These are phyloP conservation scores for Exophiala xenobiotica DNA, from an alignment of 2,329 filamentous ascomycete genomes.

Conservation along the genomic window DNA sequence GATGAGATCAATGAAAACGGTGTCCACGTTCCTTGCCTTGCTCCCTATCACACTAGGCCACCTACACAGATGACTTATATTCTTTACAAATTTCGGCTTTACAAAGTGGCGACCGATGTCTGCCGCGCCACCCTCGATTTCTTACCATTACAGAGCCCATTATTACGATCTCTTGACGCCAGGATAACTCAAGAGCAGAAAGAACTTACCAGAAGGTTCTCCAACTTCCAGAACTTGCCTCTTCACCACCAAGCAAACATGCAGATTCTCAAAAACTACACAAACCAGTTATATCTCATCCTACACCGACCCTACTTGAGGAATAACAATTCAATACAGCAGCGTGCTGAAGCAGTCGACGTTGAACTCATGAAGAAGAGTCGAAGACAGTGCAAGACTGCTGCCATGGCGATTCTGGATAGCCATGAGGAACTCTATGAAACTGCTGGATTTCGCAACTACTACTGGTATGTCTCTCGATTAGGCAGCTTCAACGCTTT, in stretches of 20 bases:
- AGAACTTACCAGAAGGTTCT: conserved; percentile 31
- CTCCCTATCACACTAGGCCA: conserved; percentile 4
- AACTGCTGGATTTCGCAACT: conserved; percentile 36
- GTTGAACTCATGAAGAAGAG: conserved; percentile 16
- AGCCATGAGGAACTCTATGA: conserved; percentile 38
- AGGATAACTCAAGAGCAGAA: conserved; percentile 35
- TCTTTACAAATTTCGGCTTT: conserved; percentile 39
- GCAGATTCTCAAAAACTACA: conserved; percentile 43
- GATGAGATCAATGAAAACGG: conserved; percentile 33
- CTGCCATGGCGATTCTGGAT: conserved; percentile 36
- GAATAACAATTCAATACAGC: conserved; percentile 21
- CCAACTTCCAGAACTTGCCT: conserved; percentile 30
- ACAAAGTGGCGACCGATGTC: conserved; percentile 39
- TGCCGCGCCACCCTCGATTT: conserved; percentile 33
- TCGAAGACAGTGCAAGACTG: conserved; percentile 36
- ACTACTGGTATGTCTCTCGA: conserved; percentile 43
- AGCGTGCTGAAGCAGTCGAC: conserved; percentile 36
- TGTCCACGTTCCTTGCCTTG: background rate
- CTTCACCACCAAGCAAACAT: conserved; percentile 41
- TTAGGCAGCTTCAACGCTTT: conserved; percentile 44
- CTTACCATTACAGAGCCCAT: conserved; percentile 29
- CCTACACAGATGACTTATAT: conserved; percentile 46
- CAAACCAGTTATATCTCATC: conserved; percentile 40
- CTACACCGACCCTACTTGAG: conserved; percentile 36
- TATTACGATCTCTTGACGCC: conserved; percentile 33